phyloP scores from a whole-genome alignment of 768 basidiomycete species.

The Boletus insuetus region DNA sequence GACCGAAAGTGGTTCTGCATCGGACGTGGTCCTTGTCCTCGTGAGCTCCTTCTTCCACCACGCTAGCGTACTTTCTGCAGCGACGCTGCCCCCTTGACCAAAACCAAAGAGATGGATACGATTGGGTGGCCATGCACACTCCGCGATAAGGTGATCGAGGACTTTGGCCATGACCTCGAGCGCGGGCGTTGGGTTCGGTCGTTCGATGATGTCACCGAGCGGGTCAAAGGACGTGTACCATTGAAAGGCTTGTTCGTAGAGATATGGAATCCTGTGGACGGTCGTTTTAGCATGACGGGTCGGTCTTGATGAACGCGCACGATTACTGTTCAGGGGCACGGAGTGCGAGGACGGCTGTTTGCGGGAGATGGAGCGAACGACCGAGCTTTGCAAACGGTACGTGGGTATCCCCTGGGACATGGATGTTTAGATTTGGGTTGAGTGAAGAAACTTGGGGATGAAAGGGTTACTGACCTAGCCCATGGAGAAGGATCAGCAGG shows the following conservation, averaged over 20 bases:
- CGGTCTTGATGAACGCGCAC: neutral
- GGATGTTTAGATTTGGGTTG: neutral
- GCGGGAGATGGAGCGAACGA: conserved; percentile 74
- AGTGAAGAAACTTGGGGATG: neutral
- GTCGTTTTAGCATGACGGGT: conserved; percentile 8
- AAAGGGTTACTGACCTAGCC: conserved; percentile 56
- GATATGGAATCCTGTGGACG: conserved; percentile 62
- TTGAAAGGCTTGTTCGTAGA: conserved; percentile 77
- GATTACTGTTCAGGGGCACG: conserved; percentile 75
- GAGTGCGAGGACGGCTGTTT: conserved; percentile 81
- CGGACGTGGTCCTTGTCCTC: conserved; percentile 2
- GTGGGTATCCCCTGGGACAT: conserved; percentile 70
- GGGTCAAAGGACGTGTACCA: conserved; percentile 85
- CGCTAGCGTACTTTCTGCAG: conserved; percentile 59
- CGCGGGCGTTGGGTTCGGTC: conserved; percentile 72
- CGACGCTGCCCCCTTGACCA: conserved; percentile 81
- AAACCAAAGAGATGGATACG: conserved; percentile 89
- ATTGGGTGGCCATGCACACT: conserved; percentile 62
- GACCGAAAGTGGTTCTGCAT: conserved; percentile 3
- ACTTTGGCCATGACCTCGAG: conserved; percentile 54
- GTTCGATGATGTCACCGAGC: conserved; percentile 67
- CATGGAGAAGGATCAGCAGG: conserved; percentile 79
- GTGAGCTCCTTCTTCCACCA: conserved; percentile 47
- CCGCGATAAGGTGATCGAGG: conserved; percentile 53
- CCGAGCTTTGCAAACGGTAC: conserved; percentile 75